A percentile compares a stretch with the other conserved stretches of the same genome.
These are phyloP conservation scores for Diutina neorugosa DNA, from an alignment of 1,139 yeast genomes.

Conservation along the genomic window DNA sequence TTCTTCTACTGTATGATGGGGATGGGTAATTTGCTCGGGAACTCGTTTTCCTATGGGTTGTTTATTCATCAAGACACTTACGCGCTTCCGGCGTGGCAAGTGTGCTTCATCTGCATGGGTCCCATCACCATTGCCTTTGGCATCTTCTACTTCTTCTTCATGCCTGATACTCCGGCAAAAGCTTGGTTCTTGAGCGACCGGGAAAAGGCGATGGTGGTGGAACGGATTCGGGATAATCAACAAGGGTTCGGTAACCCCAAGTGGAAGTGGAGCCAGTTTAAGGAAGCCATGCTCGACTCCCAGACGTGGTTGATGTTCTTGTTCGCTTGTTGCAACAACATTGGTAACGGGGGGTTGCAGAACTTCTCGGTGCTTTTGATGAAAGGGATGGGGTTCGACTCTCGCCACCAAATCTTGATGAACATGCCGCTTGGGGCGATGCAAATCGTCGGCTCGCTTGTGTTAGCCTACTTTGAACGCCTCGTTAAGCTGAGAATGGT, in stretches of 20 bases:
- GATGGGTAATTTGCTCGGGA: slow-evolving; percentile 38
- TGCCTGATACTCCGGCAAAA: slow-evolving; percentile 41
- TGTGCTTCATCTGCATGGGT: slow-evolving; percentile 36
- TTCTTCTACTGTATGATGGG: slow-evolving; percentile 36
- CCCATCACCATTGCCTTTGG: slow-evolving; percentile 34
- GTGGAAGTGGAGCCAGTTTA: slow-evolving; percentile 27
- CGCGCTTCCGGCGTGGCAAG: slow-evolving; percentile 32
- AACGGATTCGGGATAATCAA: slow-evolving; percentile 8
- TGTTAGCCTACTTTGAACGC: slow-evolving; percentile 8
- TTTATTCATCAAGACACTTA: slow-evolving; percentile 18
- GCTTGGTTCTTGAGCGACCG: slow-evolving; percentile 24
- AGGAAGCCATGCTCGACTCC: slow-evolving; percentile 39
- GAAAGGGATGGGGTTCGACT: slow-evolving; percentile 29
- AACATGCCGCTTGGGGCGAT: slow-evolving; percentile 28
- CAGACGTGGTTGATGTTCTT: slow-evolving; percentile 20
- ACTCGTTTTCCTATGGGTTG: slow-evolving; percentile 37
- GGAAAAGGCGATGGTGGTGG: slow-evolving; percentile 8
- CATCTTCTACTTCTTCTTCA: slow-evolving; percentile 24
- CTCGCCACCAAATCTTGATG: slow-evolving; percentile 22
- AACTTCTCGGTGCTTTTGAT: slow-evolving; percentile 38
- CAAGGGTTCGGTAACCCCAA: slow-evolving; percentile 9
- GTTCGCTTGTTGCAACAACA: slow-evolving; percentile 27
- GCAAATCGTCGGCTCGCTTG: slow-evolving; percentile 29
- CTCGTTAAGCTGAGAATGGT: background rate
- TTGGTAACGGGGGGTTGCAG: slow-evolving; percentile 43